phyloP scores from a whole-genome alignment of 345 rosid genomes.

The Hevea brasiliensis region DNA sequence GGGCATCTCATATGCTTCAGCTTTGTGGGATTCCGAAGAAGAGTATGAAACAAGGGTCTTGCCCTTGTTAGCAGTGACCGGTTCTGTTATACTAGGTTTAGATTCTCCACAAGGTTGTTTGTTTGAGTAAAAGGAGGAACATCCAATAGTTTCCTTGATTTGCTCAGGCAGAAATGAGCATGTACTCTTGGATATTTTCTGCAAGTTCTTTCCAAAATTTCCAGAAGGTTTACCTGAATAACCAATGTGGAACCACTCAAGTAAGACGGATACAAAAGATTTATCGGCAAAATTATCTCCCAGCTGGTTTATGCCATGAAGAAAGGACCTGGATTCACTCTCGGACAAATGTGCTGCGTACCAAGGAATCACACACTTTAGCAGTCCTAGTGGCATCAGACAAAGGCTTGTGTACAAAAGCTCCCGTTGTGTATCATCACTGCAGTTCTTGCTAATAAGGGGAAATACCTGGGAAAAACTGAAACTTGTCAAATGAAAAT shows the following conservation, averaged over 20 bases:
- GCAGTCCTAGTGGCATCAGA: constrained; percentile 74
- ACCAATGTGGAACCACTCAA: constrained; percentile 60
- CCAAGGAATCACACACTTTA: constrained; percentile 70
- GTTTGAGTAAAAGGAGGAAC: constrained; percentile 29
- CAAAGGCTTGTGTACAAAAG: constrained; percentile 56
- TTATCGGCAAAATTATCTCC: constrained; percentile 34
- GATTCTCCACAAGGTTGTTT: constrained; percentile 26
- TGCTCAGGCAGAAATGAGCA: constrained; percentile 37
- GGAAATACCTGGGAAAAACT: constrained; percentile 53
- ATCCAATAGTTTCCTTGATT: constrained; percentile 35
- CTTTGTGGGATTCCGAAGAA: constrained; percentile 20
- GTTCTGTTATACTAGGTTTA: constrained; percentile 24
- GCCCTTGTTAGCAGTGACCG: constrained; percentile 26
- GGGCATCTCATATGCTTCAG: constrained; percentile 33
- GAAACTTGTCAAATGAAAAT: constrained; percentile 19
- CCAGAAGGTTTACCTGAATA: constrained; percentile 61
- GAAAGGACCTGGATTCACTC: constrained; percentile 50
- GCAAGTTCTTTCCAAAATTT: constrained; percentile 50
- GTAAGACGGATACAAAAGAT: constrained; percentile 54
- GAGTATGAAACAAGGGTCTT: constrained; percentile 30
- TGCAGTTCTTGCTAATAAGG: constrained; percentile 45
- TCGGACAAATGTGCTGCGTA: constrained; percentile 61
- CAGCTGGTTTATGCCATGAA: constrained; percentile 37
- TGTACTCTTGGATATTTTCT: constrained; percentile 44
- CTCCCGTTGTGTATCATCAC: constrained; percentile 54